Evolutionary conservation across 2,329 filamentous ascomycete genomes (phyloP), one percentile per base, ranked within the genome.

Genomic region (Trichoderma polysporum): DNA sequence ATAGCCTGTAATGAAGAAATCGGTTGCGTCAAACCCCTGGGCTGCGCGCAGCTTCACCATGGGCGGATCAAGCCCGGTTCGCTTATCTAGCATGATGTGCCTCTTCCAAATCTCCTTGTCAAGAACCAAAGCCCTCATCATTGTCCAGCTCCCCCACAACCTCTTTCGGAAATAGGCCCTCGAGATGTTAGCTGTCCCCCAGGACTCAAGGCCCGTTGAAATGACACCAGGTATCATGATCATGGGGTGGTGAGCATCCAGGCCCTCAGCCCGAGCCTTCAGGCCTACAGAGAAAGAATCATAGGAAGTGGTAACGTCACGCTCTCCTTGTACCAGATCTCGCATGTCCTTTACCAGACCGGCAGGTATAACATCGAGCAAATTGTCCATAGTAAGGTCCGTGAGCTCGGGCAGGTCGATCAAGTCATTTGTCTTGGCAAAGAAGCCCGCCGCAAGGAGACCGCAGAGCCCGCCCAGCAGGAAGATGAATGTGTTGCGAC

Each of bases 151-250:
- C 4, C 95, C 95, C 95, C 95, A 99, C 58, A 99, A 81, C 63
- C 95, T 85, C 80, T 96, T 97, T 69, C 95, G 86, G 78, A 99
- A 99, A 79, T 98, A 99, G 68, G 90, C 91, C 39, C 93, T 87
- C 8, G 94, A 97, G 49, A 85, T 83, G 74, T 94, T 91, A 59
- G 91, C 89, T 0, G 95, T 98, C 4, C 94, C 93, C 95, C 95
- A 99, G 56, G 93, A 97, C 79, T 99, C 95, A 27, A 99, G 85
- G 1, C 95, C 95, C 0, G 95, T 98, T 0, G 95, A 98, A 72
- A 99, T 99, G 68, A 99, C 95, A 4, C 95, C 95, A 0, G 95
- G 95, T 10, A 99, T 89, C 94, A 99, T 98, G 70, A 99, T 91
- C 69, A 99, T 90, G 1, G 95, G 93, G 73, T 97, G 93, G 68